phyloP scores from a whole-genome alignment of 2,329 filamentous ascomycete genomes.

The Colletotrichum sansevieriae region DNA sequence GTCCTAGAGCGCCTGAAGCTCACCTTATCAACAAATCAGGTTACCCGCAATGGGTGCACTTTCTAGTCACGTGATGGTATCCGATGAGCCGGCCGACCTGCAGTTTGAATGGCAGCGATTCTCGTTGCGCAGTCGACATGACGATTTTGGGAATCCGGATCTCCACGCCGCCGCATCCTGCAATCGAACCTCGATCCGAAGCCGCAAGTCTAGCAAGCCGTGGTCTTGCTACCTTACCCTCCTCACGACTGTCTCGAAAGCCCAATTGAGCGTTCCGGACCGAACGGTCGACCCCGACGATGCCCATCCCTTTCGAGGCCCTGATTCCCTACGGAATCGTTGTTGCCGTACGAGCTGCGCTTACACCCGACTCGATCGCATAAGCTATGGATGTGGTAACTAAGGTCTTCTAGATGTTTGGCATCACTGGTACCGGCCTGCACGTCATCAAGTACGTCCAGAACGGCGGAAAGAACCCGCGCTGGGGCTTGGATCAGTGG shows the following conservation, averaged over 20 bases:
- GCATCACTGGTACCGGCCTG: conserved; percentile 69
- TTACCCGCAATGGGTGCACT: neutral
- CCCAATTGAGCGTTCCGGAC: conserved; percentile 38
- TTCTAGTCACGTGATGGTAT: neutral
- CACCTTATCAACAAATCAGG: neutral
- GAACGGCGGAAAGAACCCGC: conserved; percentile 72
- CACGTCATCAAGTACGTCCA: conserved; percentile 68
- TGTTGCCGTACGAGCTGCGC: conserved; percentile 60
- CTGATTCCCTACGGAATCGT: conserved; percentile 76
- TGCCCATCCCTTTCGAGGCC: conserved; percentile 75
- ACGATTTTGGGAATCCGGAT: conserved; percentile 6
- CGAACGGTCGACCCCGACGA: conserved; percentile 51
- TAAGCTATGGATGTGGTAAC: conserved; percentile 23
- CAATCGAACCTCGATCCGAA: neutral
- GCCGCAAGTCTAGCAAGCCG: conserved; percentile 2
- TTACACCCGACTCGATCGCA: conserved; percentile 45
- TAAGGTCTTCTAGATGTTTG: conserved; percentile 69
- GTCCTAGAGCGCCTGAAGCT: too few species aligned
- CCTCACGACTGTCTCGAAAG: conserved; percentile 3
- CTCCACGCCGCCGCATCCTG: conserved; percentile 2
- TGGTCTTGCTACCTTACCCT: conserved; percentile 7
- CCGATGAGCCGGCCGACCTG: neutral
- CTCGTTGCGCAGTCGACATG: neutral
- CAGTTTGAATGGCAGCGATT: conserved; percentile 4
- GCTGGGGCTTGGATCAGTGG: conserved; percentile 73